Percentiles rank a stretch among this genome's conserved stretches.
Conservation (phyloP, 345 rosid genomes). For the Mangifera indica region DNA sequence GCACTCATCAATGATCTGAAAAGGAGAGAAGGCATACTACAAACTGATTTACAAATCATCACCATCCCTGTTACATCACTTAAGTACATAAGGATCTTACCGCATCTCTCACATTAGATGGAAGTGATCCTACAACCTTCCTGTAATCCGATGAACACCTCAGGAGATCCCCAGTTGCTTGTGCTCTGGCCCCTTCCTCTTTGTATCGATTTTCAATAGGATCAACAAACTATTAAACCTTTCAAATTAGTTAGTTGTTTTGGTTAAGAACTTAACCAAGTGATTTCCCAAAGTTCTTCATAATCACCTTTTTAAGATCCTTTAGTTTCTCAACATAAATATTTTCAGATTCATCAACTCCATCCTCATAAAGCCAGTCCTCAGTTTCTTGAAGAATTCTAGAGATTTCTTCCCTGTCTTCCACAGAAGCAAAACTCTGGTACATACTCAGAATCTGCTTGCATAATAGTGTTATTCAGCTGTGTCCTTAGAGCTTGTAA, state of each 20-base stretch:
- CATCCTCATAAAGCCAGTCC: constrained; percentile 88
- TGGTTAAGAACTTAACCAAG: background rate
- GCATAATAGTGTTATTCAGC: constrained; percentile 8
- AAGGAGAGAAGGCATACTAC: background rate
- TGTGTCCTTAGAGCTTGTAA: constrained; percentile 1
- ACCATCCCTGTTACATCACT: background rate
- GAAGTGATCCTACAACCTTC: constrained; percentile 46
- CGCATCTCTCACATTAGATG: constrained; percentile 46
- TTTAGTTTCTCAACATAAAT: constrained; percentile 54
- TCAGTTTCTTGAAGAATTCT: constrained; percentile 66
- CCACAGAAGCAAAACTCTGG: constrained; percentile 51
- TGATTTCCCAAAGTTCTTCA: background rate
- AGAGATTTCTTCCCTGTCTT: constrained; percentile 60
- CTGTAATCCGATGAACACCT: constrained; percentile 47
- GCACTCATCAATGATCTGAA: constrained; percentile 63
- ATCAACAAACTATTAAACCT: constrained; percentile 52
- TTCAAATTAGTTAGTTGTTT: constrained; percentile 1
- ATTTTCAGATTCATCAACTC: constrained; percentile 70
- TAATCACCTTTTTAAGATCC: constrained; percentile 54
- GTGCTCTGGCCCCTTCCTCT: constrained; percentile 60
- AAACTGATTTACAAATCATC: constrained; percentile 1
- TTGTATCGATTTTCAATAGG: constrained; percentile 61
- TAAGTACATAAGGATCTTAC: constrained; percentile 31
- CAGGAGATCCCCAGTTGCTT: constrained; percentile 54
- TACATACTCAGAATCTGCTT: constrained; percentile 60